Evolutionary conservation across 2,329 filamentous ascomycete genomes (phyloP), one percentile per base, ranked within the genome.

Genomic region (Dothideomycetes sp.): DNA sequence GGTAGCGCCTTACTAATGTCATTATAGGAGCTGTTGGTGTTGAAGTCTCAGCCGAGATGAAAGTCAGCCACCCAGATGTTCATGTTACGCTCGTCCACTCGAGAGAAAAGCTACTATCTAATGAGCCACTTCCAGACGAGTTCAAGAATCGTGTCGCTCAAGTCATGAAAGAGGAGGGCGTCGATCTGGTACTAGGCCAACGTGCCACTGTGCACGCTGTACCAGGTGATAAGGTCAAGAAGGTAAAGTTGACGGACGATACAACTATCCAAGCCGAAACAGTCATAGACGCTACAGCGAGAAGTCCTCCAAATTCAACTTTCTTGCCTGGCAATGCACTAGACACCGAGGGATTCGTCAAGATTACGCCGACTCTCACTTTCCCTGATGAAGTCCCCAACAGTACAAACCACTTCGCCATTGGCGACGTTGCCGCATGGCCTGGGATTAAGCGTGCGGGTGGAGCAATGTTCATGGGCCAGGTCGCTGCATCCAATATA

Each of bases 21-120:
- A n/a, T n/a, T n/a, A n/a, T 11, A 74, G 71, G 81, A 36, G 84
- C 84, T 5, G 84, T 88, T 1, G 84, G 84, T 7, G 78, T 88
- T 40, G 84, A 89, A 56, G 86, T 89, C 70, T 82, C 84, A 0
- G 77, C 81, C 2, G 84, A 91, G 61, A 65, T 88, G 39, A 88
- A 87, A 59, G 57, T 73, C 34, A 64, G 77, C 17, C 70, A 79
- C 45, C 82, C 84, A 0, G 52, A 71, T 9, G 63, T 76, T 39
- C 71, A 72, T 31, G 78, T 89, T n/a, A 83, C 76, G 1, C 70
- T 91, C 2, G 73, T 85, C 4, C 84, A 89, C 56, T 87, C 83
- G 3, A 69, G 81, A 15, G 65, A 72, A 18, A 74, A 74, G 50
- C 71, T 89, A 1, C 68, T 89, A 5, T 86, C 81, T 0, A 75